Base-by-base conservation (phyloP, 1,284 basidiomycete species). In the Microbotryum intermedium region DNA sequence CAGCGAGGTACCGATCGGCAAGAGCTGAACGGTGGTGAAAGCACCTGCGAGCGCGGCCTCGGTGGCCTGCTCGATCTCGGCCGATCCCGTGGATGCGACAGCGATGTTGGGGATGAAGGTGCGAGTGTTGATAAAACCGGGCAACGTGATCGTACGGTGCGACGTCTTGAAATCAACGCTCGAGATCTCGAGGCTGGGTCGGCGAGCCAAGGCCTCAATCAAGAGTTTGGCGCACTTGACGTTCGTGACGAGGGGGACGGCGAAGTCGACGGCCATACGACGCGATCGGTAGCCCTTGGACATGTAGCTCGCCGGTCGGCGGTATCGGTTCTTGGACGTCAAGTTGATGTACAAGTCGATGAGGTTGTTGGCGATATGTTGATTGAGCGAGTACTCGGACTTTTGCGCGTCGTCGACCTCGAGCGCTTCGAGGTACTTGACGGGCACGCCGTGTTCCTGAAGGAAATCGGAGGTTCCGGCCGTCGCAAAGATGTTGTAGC, bases 281-380 rank as follows among this genome's bases (percentile, higher is more conserved):
- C 95, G 88, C 34, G 92, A 94, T 65, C 85, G 84, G 77, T 98
- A 98, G 13, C 94, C 95, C 76, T 95, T 94, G 74, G 91, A 97
- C 58, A 91, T 85, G 75, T 97, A 98, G 75, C 87, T 94, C 18
- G 92, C 93, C 10, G 94, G 94, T 50, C 95, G 88, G 65, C 95
- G 88, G 77, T 92, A 98, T 74, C 93, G 85, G 77, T 99, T 98
- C 79, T 92, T 97, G 50, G 92, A 97, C 2, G 95, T 95, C 70
- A 99, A 78, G 76, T 97, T 97, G 84, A 99, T 97, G 77, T 97
- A 99, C 82, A 98, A 88, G 77, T 97, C 92, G 74, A 97, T 95
- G 70, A 94, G 79, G 75, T 94, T 93, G 77, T 95, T 94, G 55
- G 89, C 91, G 61, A 97, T 78, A 77, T 97, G 92, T 75, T 94